phyloP scores from a whole-genome alignment of 768 basidiomycete genomes.

The Naganishia randhawae region DNA sequence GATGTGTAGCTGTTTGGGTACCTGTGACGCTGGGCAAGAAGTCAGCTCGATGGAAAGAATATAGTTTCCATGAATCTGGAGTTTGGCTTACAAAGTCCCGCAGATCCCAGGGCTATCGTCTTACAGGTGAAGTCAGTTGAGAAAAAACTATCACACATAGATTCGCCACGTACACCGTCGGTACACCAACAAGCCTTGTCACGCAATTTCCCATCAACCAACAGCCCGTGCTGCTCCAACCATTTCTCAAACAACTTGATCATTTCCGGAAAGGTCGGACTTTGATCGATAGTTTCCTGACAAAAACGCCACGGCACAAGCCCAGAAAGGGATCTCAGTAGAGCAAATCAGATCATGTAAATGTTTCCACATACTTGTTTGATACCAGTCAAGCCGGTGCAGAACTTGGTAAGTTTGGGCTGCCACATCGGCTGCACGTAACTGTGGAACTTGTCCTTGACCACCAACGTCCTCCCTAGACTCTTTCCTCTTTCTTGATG shows the following conservation, averaged over 20 bases:
- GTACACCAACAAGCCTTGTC: constrained; percentile 45
- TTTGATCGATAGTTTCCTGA: constrained; percentile 73
- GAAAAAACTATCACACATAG: background rate
- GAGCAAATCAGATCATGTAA: background rate
- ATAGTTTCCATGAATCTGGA: background rate
- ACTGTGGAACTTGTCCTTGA: constrained; percentile 76
- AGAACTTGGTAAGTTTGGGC: constrained; percentile 75
- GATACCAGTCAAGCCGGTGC: constrained; percentile 82
- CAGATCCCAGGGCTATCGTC: constrained; percentile 46
- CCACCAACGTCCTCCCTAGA: constrained; percentile 28
- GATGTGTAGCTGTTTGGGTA: constrained; percentile 50
- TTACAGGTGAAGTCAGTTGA: background rate
- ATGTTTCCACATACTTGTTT: constrained; percentile 66
- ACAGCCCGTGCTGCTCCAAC: constrained; percentile 66
- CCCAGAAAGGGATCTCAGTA: background rate
- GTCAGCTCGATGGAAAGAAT: background rate
- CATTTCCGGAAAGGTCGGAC: constrained; percentile 71
- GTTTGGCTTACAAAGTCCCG: constrained; percentile 43
- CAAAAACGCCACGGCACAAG: background rate
- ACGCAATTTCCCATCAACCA: constrained; percentile 48
- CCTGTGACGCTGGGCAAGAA: constrained; percentile 28
- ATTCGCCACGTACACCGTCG: constrained; percentile 35
- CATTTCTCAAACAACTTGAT: constrained; percentile 64
- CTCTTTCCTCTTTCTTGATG: background rate
- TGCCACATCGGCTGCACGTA: constrained; percentile 86